A percentile compares a stretch with the other conserved stretches of the same genome.
Evolutionary conservation across 202 grass and related monocot species (phyloP).

Genomic region (Zizania palustris): DNA sequence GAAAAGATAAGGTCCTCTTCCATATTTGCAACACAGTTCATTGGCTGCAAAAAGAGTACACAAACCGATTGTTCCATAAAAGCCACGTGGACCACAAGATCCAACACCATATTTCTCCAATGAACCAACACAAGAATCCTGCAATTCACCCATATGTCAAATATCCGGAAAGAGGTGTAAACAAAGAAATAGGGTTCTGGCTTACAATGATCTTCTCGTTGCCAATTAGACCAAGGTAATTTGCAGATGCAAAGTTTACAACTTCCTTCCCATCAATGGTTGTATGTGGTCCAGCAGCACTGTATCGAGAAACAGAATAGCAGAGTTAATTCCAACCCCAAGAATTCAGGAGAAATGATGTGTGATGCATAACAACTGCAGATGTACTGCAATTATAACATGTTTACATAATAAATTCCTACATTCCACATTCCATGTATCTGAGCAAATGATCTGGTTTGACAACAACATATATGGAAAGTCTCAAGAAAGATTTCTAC

Average conservation of each 20-base stretch:
- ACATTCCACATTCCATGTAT: neutral
- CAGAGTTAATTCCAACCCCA: conserved; percentile 28
- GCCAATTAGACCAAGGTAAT: conserved; percentile 96
- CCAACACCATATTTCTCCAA: conserved; percentile 99
- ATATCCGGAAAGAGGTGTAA: conserved; percentile 31
- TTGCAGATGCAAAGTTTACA: conserved; percentile 95
- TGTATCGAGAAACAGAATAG: conserved; percentile 43
- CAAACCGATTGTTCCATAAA: conserved; percentile 98
- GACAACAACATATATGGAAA: neutral
- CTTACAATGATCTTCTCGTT: conserved; percentile 94
- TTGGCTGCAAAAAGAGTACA: conserved; percentile 35
- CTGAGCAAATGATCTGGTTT: too few species aligned
- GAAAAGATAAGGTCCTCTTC: conserved; percentile 47
- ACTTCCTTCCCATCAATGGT: conserved; percentile 91
- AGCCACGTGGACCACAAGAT: conserved; percentile 94
- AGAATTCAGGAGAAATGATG: conserved; percentile 12
- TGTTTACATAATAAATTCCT: neutral
- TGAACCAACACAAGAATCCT: conserved; percentile 87
- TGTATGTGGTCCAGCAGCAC: conserved; percentile 87
- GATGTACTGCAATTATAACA: conserved; percentile 26
- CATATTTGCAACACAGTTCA: conserved; percentile 21
- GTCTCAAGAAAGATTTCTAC: neutral
- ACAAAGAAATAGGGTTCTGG: conserved; percentile 32
- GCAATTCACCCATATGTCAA: conserved; percentile 29
- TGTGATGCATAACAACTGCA: conserved; percentile 12